Percentiles rank a stretch among this genome's conserved stretches.
Conservation (phyloP, 768 basidiomycete species). For the Pisolithus microcarpus region DNA sequence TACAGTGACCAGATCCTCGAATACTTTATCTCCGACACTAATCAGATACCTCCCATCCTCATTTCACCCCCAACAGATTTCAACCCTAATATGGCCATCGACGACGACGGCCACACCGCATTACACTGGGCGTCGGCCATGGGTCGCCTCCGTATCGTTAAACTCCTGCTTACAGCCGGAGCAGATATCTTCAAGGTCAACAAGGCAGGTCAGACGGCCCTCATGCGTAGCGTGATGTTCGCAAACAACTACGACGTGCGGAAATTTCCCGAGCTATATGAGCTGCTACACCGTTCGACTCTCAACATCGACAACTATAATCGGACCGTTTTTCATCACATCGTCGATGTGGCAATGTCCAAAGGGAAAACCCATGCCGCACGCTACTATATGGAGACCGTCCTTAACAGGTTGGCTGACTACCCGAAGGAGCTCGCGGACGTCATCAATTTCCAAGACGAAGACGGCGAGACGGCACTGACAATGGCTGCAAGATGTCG, state of each 20-base stretch:
- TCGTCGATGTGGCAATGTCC: slow-evolving; percentile 94
- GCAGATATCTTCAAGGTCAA: slow-evolving; percentile 98
- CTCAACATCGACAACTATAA: slow-evolving; percentile 98
- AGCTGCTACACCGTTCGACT: slow-evolving; percentile 93
- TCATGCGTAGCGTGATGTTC: slow-evolving; percentile 99
- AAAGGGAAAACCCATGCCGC: slow-evolving; percentile 98
- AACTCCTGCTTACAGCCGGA: slow-evolving; percentile 85
- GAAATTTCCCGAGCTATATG: slow-evolving; percentile 96
- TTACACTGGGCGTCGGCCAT: slow-evolving; percentile 99
- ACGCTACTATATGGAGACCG: slow-evolving; percentile 97
- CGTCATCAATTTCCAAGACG: slow-evolving; percentile 98
- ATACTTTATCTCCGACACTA: slow-evolving; percentile 97
- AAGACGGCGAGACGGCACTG: slow-evolving; percentile 95
- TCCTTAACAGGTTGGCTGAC: slow-evolving; percentile 78
- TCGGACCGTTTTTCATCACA: slow-evolving; percentile 96
- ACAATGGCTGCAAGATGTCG: slow-evolving; percentile 95
- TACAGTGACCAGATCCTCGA: slow-evolving; percentile 96
- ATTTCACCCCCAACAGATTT: slow-evolving; percentile 85
- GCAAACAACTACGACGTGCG: slow-evolving; percentile 99
- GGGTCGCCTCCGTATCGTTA: slow-evolving; percentile 95
- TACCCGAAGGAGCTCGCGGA: slow-evolving; percentile 96
- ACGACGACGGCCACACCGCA: slow-evolving; percentile 96
- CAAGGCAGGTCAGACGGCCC: slow-evolving; percentile 89
- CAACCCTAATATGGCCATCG: slow-evolving; percentile 93
- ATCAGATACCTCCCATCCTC: slow-evolving; percentile 81